Evolutionary conservation across 1,139 yeast species (phyloP).

Genomic region (Sugiyamaella paludigena): DNA sequence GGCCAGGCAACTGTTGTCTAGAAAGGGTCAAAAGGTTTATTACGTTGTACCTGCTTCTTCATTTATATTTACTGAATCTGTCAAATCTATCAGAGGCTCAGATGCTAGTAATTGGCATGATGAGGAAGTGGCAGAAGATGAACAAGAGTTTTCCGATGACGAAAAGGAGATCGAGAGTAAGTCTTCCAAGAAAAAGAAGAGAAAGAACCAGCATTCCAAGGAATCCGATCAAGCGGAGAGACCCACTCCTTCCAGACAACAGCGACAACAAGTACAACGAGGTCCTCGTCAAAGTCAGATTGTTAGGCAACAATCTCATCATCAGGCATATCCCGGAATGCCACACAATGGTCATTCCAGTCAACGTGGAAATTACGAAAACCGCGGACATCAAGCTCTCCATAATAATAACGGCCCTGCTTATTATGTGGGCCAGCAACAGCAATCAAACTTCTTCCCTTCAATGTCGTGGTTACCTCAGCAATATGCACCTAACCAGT

Average conservation of each 20-base stretch:
- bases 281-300: not conserved
- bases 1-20: conserved; percentile 43
- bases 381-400: not conserved
- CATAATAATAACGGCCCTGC: not conserved
- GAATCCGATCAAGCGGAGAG: conserved; percentile 15
- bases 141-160: conserved; percentile 94
- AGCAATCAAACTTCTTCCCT: conserved; percentile 18
- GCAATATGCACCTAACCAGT: conserved; percentile 21
- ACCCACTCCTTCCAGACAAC: conserved; percentile 15
- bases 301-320: not conserved
- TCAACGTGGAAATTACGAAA: not conserved
- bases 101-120: conserved; percentile 96
- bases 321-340: not conserved
- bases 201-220: conserved; percentile 31
- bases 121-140: conserved; percentile 89
- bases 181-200: conserved; percentile 52
- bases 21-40: conserved; percentile 58
- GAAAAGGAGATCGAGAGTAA: conserved; percentile 68
- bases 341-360: not conserved
- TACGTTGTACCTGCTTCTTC: conserved; percentile 81
- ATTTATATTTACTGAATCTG: conserved; percentile 70
- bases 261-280: not conserved
- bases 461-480: conserved; percentile 27
- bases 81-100: conserved; percentile 73
- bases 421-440: not conserved